Conservation (phyloP, 306 rosid species). For the Medicago ruthenica region DNA sequence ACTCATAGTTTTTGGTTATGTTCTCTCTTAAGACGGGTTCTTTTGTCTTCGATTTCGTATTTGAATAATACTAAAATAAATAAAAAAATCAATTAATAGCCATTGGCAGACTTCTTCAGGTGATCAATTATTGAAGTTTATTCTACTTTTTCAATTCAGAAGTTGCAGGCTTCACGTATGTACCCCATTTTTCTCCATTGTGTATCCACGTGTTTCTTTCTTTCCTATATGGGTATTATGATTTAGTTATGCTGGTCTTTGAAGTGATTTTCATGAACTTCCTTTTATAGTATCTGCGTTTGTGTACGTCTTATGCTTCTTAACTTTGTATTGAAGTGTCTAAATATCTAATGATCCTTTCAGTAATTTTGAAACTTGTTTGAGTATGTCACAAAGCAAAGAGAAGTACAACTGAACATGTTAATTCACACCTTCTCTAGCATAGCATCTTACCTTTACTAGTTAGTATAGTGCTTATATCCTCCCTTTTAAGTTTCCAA, state of each 20-base stretch:
- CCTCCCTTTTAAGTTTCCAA: background rate
- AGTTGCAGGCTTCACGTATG: conserved; percentile 15
- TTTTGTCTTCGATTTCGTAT: conserved; percentile 4
- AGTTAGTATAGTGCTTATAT: conserved; percentile 1
- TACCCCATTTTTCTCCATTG: background rate
- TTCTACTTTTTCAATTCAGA: background rate
- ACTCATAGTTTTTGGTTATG: background rate
- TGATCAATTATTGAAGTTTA: background rate
- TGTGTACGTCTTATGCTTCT: background rate
- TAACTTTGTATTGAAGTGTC: background rate
- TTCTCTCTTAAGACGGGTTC: conserved; percentile 13
- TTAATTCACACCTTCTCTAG: conserved; percentile 14
- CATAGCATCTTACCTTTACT: background rate
- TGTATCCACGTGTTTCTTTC: background rate
- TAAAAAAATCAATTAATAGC: background rate
- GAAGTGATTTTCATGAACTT: conserved; percentile 16
- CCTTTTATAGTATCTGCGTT: background rate
- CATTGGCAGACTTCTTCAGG: conserved; percentile 23
- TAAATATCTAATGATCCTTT: background rate
- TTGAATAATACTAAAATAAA: background rate
- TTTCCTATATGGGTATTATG: conserved; percentile 2
- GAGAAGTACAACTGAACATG: conserved; percentile 9
- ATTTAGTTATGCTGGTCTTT: background rate
- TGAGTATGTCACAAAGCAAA: conserved; percentile 15
- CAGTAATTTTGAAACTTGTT: background rate